Base-by-base conservation (phyloP, 176 grass and related monocot genomes). In the Thinopyrum elongatum region DNA sequence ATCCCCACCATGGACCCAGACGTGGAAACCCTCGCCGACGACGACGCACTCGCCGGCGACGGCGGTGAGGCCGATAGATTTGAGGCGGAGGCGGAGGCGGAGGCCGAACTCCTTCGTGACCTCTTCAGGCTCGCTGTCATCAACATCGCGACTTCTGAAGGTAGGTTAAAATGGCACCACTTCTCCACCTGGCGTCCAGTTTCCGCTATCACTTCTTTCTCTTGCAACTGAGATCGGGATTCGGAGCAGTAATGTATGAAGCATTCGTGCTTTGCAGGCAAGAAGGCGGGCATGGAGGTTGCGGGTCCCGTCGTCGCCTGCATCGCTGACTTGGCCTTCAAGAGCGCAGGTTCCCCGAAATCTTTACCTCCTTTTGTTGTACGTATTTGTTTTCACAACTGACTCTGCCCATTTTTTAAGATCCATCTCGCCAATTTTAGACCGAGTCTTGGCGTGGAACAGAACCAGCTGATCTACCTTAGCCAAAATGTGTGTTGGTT, bases 241-340 rank as follows among this genome's bases (percentile, higher is more conserved):
- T 10, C 26, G 83, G 79, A 27, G 47, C 42, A 51, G 26, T 76
- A 28, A 17, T 28, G 21, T 74, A 51, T 49, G 26, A 21, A 30
- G 1, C 12, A 26, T 79, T 34, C 41, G n/a, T 10, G 25, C 44
- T 39, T n/a, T 78, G 64, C 89, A 99, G 94, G 90, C 19, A 94
- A 79, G 89, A 93, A 94, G 74, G 68, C 74, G 1, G 90, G 89
- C 0, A 90, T 93, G 97, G 92, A 87, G 77, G 72, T 93, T 6
- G 66, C 88, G 35, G 90, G 93, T 10, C 97, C 90, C 49, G 90
- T 99, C 16, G 90, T 99, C 41, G 73, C 97, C 17, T 99, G 94
- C 68, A 83, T 97, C 57, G 90, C 92, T 2, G 89, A 99, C 70
- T 79, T 99, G 64, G 89, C 90, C 49, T 99, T 83, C 81, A 96